Evolutionary conservation across 1,139 yeast genomes (phyloP).

Genomic region (Sugiyamaella japonica): DNA sequence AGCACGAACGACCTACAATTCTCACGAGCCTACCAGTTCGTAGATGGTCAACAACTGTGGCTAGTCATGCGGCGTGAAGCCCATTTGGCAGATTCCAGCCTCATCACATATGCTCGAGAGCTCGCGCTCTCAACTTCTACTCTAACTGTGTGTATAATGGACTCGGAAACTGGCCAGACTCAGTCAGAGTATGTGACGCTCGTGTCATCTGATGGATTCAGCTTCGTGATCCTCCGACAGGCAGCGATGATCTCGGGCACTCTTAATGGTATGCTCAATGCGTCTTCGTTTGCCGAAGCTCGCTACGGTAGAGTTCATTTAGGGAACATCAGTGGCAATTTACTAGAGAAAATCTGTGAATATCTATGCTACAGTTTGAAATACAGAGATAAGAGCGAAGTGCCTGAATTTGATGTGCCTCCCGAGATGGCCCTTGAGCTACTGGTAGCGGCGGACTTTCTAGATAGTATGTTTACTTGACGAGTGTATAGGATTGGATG

Average conservation of each 20-base stretch:
- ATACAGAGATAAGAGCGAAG: conserved; percentile 61
- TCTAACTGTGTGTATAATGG: not conserved
- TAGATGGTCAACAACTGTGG: not conserved
- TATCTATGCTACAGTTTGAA: conserved; percentile 76
- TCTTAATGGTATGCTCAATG: conserved; percentile 62
- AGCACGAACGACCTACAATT: no score
- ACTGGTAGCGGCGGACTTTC: conserved; percentile 86
- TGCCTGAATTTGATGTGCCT: conserved; percentile 87
- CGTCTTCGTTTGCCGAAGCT: conserved; percentile 51
- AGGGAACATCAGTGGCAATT: conserved; percentile 66
- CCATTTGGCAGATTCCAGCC: not conserved
- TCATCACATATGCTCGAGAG: no score
- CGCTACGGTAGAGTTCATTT: conserved; percentile 51
- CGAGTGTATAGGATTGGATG: no score
- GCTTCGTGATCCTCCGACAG: conserved; percentile 64
- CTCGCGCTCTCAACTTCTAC: not conserved
- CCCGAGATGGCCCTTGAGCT: conserved; percentile 92
- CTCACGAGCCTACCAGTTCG: no score
- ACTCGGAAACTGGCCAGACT: not conserved
- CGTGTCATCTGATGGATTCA: conserved; percentile 72
- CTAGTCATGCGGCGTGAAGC: not conserved
- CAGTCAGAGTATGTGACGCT: conserved; percentile 55
- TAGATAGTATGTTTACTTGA: conserved; percentile 57
- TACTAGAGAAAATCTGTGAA: conserved; percentile 80
- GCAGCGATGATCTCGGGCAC: conserved; percentile 88